Conservation (phyloP, 2,329 filamentous ascomycete genomes). For the Cladosporium oxysporum region DNA sequence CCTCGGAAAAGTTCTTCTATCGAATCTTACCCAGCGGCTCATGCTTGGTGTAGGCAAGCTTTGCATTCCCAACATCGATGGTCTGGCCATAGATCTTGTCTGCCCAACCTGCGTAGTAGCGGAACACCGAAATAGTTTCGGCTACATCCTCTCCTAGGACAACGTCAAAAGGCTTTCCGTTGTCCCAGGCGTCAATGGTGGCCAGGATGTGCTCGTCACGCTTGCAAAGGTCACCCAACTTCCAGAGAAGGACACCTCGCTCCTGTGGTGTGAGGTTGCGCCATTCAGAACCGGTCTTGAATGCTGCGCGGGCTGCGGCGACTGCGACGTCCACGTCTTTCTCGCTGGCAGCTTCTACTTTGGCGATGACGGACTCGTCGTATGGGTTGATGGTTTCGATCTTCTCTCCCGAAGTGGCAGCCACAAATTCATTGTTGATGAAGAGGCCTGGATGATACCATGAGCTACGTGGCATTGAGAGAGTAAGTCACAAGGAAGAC, state of each 20-base stretch:
- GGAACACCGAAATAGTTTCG: conserved; percentile 65
- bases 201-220: conserved; percentile 47
- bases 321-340: conserved; percentile 72
- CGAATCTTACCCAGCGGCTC: conserved; percentile 22
- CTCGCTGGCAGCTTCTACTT: conserved; percentile 67
- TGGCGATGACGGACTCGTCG: conserved; percentile 41
- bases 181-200: conserved; percentile 48
- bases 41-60: conserved; percentile 65
- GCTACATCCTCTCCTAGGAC: conserved; percentile 67
- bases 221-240: conserved; percentile 48
- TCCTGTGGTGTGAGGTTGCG: conserved; percentile 55
- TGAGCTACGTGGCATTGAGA: neutral
- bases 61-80: conserved; percentile 70
- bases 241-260: conserved; percentile 48
- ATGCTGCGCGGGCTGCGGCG: conserved; percentile 67
- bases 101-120: conserved; percentile 83
- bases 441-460: conserved; percentile 11
- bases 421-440: conserved; percentile 21
- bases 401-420: conserved; percentile 51
- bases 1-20: neutral
- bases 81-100: conserved; percentile 86
- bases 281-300: conserved; percentile 54
- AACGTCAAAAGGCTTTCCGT: conserved; percentile 48
- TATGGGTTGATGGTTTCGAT: conserved; percentile 62
- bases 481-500: neutral